A percentile compares a stretch with the other conserved stretches of the same genome.
Conservation (phyloP, 805 yeast species). For the Wickerhamomyces ciferrii region DNA sequence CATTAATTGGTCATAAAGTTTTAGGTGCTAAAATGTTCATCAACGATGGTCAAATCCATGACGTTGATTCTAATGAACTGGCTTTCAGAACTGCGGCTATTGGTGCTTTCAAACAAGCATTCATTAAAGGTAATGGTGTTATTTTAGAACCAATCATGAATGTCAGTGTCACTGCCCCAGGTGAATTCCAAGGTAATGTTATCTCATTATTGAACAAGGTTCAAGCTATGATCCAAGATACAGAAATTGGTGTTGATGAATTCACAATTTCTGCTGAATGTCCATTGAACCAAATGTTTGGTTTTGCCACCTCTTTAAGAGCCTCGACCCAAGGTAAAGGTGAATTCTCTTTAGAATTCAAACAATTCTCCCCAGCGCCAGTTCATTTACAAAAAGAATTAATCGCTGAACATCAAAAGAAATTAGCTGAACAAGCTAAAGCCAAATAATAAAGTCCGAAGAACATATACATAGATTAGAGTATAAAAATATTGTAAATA, state of each 20-base stretch:
- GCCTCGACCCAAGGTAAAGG: constrained; percentile 99
- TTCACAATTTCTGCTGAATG: constrained; percentile 92
- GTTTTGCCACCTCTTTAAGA: constrained; percentile 91
- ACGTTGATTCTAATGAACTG: constrained; percentile 94
- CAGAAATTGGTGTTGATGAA: constrained; percentile 92
- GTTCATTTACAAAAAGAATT: constrained; percentile 88
- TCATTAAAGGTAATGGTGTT: constrained; percentile 77
- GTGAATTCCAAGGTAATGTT: constrained; percentile 91
- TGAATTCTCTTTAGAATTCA: constrained; percentile 92
- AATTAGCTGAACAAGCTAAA: constrained; percentile 16
- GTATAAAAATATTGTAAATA: not conserved
- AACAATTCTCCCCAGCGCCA: constrained; percentile 85
- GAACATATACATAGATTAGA: not conserved
- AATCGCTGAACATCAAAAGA: constrained; percentile 76
- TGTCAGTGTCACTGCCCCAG: constrained; percentile 89
- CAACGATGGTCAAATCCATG: constrained; percentile 96
- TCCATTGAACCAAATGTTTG: constrained; percentile 94
- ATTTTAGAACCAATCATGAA: constrained; percentile 96
- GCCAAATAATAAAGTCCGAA: not conserved
- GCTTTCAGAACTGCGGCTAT: constrained; percentile 91
- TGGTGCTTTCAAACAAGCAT: constrained; percentile 90
- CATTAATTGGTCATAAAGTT: constrained; percentile 90
- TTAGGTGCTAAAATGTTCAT: constrained; percentile 89
- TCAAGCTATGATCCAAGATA: constrained; percentile 88
- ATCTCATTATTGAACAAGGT: constrained; percentile 90